These are phyloP conservation scores for Hypoxylon subgilvum DNA, from an alignment of 495 filamentous ascomycete genomes.

Conservation along the genomic window DNA sequence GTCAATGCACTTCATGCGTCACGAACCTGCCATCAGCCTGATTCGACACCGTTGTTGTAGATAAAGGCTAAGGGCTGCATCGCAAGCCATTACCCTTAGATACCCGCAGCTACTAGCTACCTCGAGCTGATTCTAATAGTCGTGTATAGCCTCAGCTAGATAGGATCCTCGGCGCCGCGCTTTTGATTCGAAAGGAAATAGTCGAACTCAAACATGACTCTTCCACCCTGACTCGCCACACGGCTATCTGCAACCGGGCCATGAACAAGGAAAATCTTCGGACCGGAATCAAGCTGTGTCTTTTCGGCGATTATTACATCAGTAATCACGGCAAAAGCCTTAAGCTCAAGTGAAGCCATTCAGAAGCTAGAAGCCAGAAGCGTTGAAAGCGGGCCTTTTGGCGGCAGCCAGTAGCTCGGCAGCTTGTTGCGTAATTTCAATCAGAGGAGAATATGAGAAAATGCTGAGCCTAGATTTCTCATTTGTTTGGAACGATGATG, in stretches of 20 bases:
- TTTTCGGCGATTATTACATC: constrained; percentile 29
- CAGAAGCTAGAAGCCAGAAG: constrained; percentile 34
- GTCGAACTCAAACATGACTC: background rate
- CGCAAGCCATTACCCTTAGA: no score
- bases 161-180: no score
- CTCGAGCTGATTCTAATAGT: no score
- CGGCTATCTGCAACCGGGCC: background rate
- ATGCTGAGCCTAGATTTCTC: background rate
- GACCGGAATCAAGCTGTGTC: constrained; percentile 36
- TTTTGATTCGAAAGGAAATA: background rate
- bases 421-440: background rate
- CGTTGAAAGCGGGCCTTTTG: background rate
- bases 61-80: no score
- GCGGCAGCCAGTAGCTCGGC: background rate
- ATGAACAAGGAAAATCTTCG: constrained; percentile 20
- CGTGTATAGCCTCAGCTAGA: no score
- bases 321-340: constrained; percentile 33
- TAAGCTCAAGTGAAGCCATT: no score
- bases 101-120: no score
- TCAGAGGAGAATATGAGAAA: no score
- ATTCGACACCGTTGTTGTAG: no score
- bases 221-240: no score
- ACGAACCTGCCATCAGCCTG: no score
- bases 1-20: no score
- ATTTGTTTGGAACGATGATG: background rate